Base-by-base conservation (phyloP, 345 rosid species). In the Populus alba region DNA sequence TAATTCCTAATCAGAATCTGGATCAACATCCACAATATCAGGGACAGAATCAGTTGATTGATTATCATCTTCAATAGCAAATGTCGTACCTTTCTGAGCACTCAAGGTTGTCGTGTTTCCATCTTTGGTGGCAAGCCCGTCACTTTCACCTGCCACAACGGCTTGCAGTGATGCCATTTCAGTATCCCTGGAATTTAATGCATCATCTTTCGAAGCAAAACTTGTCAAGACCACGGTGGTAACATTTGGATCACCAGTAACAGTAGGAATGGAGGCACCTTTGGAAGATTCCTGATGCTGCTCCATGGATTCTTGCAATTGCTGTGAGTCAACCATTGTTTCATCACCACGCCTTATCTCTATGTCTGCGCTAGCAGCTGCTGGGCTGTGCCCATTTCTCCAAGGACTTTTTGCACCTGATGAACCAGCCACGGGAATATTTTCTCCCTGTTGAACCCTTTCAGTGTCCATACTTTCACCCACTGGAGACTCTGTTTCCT, bases 11-110 rank as follows among this genome's bases (percentile, higher is more conserved):
- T 79, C 87, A 9, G 90, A 83, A 83, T 88, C 91, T 27, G 90
- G 85, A 70, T 87, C 89, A 0, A 57, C 89, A 13, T 84, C 87
- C 16, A 88, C 86, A 22, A 89, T 88, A 23, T 77, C 87, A 0
- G 91, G 92, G 59, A 87, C 55, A 1, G 87, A 81, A 65, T 80
- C 90, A 20, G 71, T 27, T 7, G 89, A 84, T 11, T 83, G 74
- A 68, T 86, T 86, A 2, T 78, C 51, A 20, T 84, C 89, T 43
- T 85, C 84, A 31, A 5, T 25, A 20, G 47, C 29, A 51, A 37
- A 22, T 29, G 67, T 66, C 69, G 77, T 77, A 27, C 79, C 77
- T 69, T 74, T 81, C 45, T 74, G 81, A 23, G 79, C 47, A 79
- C 66, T 59, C 3, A 61, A 45, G 51, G 51, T 31, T 9, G 75